Conservation (phyloP, 768 basidiomycete genomes). For the Suillus subaureus region DNA sequence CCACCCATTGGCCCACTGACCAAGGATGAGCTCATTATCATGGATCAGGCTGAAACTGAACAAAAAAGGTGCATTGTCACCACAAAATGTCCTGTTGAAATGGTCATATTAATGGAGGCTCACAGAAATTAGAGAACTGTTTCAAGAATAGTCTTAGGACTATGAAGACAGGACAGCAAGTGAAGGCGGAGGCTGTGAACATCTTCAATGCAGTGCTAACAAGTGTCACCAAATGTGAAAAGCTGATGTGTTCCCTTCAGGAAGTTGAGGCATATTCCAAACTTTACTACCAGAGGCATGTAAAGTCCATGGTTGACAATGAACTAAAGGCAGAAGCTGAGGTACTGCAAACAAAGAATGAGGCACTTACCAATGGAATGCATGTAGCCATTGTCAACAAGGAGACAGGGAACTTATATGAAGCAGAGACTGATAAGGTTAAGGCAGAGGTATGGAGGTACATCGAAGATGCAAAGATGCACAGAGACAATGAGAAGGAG, state of each 20-base stretch:
- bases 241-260: background rate
- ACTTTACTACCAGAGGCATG: slow-evolving; percentile 1
- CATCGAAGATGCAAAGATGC: background rate
- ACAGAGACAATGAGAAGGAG: background rate
- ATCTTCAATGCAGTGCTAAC: background rate
- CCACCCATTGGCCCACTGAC: background rate
- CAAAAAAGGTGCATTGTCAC: background rate
- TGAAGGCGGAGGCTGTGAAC: background rate
- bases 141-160: background rate
- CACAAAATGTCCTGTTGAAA: background rate
- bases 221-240: background rate
- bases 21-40: background rate
- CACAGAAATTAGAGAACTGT: background rate
- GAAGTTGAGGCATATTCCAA: background rate
- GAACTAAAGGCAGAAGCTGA: background rate
- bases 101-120: background rate
- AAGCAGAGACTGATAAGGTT: slow-evolving; percentile 1
- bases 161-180: background rate
- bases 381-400: slow-evolving; percentile 1
- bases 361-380: background rate
- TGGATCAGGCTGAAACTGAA: background rate
- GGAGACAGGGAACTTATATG: background rate
- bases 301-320: background rate
- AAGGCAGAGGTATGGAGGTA: slow-evolving; percentile 2
- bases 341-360: background rate